Conservation (phyloP, 495 filamentous ascomycete genomes). For the Talaromyces ruber region DNA sequence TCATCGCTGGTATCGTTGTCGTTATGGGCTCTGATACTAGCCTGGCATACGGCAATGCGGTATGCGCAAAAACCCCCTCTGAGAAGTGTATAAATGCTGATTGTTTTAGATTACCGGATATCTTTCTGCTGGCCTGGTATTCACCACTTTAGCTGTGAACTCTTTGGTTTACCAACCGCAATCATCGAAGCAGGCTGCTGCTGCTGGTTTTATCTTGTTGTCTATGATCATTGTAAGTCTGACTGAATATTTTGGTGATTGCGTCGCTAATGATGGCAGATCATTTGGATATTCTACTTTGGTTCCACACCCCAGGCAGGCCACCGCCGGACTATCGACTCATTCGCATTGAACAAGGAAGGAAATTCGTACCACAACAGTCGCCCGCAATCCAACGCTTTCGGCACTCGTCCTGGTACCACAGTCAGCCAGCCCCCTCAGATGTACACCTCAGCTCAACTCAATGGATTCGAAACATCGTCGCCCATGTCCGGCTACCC, state of each 20-base stretch:
- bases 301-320: slow-evolving; percentile 84
- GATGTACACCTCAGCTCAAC: slow-evolving; percentile 93
- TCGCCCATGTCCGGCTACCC: slow-evolving; percentile 79
- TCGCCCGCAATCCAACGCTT: slow-evolving; percentile 39
- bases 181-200: slow-evolving; percentile 71
- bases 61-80: slow-evolving; percentile 26
- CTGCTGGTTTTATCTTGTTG: slow-evolving; percentile 90
- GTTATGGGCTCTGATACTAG: slow-evolving; percentile 75
- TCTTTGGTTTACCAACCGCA: slow-evolving; percentile 63
- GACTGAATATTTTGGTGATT: neutral
- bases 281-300: slow-evolving; percentile 98
- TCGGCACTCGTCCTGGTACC: slow-evolving; percentile 65
- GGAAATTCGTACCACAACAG: slow-evolving; percentile 61
- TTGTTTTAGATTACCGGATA: slow-evolving; percentile 67
- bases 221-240: slow-evolving; percentile 85
- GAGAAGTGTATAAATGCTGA: slow-evolving; percentile 13
- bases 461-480: slow-evolving; percentile 93
- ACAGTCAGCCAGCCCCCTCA: slow-evolving; percentile 72
- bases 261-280: slow-evolving; percentile 38
- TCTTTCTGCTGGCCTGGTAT: slow-evolving; percentile 69
- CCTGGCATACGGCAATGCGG: slow-evolving; percentile 82
- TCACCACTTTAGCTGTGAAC: slow-evolving; percentile 77
- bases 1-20: slow-evolving; percentile 68
- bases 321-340: slow-evolving; percentile 87
- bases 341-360: slow-evolving; percentile 90